Evolutionary conservation across 2,329 filamentous ascomycete genomes (phyloP).

Genomic region (Xylariaceae sp.): DNA sequence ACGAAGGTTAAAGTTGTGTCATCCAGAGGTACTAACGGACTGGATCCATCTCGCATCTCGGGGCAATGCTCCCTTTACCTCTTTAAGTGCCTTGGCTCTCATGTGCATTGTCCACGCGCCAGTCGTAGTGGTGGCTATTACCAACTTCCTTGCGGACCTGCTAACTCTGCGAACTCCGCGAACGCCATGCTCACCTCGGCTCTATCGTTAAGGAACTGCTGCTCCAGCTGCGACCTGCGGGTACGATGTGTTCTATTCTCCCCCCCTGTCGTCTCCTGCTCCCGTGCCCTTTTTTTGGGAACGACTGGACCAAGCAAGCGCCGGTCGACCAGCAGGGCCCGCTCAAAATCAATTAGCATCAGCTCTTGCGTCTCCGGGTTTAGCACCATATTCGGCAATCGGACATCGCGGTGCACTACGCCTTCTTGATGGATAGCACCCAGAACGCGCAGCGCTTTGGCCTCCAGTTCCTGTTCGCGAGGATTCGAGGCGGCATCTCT

Average conservation of each 20-base stretch:
- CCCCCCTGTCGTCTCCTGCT: slow-evolving; percentile 4
- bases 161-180: no score
- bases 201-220: slow-evolving; percentile 5
- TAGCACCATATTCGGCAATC: slow-evolving; percentile 27
- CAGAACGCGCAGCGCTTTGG: slow-evolving; percentile 16
- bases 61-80: no score
- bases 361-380: slow-evolving; percentile 23
- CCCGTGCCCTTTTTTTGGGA: slow-evolving; percentile 23
- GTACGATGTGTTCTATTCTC: slow-evolving; percentile 2
- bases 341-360: slow-evolving; percentile 35
- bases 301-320: slow-evolving; percentile 20
- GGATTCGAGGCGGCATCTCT: slow-evolving; percentile 1
- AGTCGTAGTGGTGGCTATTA: no score
- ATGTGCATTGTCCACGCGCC: no score
- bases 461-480: background rate
- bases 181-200: slow-evolving; percentile 6
- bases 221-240: slow-evolving; percentile 1
- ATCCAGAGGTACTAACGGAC: no score
- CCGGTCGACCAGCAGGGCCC: slow-evolving; percentile 23
- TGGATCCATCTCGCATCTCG: no score
- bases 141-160: no score
- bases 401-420: slow-evolving; percentile 29
- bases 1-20: no score
- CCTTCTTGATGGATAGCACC: slow-evolving; percentile 24
- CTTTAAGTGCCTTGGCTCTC: no score